Evolutionary conservation across 2,329 filamentous ascomycete genomes (phyloP).

Genomic region (Lecanosticta acicola): DNA sequence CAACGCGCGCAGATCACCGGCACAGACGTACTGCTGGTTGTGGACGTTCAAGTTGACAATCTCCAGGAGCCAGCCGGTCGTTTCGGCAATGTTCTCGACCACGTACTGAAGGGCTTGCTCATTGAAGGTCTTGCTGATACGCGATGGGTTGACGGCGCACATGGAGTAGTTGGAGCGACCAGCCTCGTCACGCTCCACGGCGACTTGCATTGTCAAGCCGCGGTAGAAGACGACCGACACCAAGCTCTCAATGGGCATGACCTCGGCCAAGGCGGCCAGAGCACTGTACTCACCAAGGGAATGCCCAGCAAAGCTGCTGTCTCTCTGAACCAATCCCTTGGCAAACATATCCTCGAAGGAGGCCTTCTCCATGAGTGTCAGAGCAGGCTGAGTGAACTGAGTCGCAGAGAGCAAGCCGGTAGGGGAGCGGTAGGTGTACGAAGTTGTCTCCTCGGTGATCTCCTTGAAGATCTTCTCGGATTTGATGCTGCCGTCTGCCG

Average conservation of each 20-base stretch:
- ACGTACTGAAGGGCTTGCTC: constrained; percentile 96
- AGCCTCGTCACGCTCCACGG: constrained; percentile 87
- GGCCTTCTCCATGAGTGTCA: constrained; percentile 99
- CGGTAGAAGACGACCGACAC: constrained; percentile 99
- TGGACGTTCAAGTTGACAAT: constrained; percentile 92
- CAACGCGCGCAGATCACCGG: constrained; percentile 60
- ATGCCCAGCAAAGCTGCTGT: constrained; percentile 96
- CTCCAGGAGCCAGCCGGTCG: constrained; percentile 91
- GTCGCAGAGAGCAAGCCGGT: constrained; percentile 92
- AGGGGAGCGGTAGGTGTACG: constrained; percentile 94
- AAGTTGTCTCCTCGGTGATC: constrained; percentile 84
- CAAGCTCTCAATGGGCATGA: constrained; percentile 98
- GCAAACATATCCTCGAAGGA: constrained; percentile 98
- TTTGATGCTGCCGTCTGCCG: constrained; percentile 84
- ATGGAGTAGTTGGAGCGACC: constrained; percentile 98
- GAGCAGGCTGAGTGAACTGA: constrained; percentile 94
- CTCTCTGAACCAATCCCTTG: constrained; percentile 90
- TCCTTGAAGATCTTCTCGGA: constrained; percentile 99
- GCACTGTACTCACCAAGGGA: constrained; percentile 98
- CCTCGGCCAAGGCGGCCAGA: constrained; percentile 88
- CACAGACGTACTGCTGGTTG: constrained; percentile 65
- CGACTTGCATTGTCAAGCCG: constrained; percentile 97
- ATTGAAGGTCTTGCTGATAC: constrained; percentile 98
- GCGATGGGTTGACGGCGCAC: constrained; percentile 97
- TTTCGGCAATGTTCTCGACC: constrained; percentile 88